Conservation (phyloP, 2,329 filamentous ascomycete species). For the Fonsecaea erecta region DNA sequence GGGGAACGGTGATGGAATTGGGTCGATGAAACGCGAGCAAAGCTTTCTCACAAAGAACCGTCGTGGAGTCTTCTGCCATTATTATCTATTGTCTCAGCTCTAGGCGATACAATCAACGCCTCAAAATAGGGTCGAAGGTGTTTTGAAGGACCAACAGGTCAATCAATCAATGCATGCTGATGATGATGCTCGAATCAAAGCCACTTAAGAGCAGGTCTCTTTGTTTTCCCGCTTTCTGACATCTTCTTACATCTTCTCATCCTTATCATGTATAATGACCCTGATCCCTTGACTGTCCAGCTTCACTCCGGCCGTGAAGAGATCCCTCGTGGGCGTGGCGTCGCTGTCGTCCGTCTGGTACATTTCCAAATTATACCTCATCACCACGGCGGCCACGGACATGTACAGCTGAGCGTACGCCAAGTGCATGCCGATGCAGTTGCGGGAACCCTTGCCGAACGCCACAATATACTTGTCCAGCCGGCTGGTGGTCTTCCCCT, state of each 20-base stretch:
- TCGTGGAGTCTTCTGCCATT: neutral
- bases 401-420: slow-evolving; percentile 41
- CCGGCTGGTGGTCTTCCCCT: slow-evolving; percentile 20
- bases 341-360: slow-evolving; percentile 35
- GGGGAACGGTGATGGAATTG: neutral
- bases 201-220: neutral
- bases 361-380: slow-evolving; percentile 34
- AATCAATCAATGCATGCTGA: too few relatives aligned
- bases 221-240: neutral
- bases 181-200: neutral
- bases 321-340: slow-evolving; percentile 29
- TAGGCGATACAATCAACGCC: neutral
- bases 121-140: neutral
- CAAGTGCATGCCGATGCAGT: slow-evolving; percentile 44
- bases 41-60: neutral
- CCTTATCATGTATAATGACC: slow-evolving; percentile 32
- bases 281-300: slow-evolving; percentile 39
- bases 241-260: slow-evolving; percentile 18
- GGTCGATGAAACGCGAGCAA: neutral
- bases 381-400: slow-evolving; percentile 37
- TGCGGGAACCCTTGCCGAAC: slow-evolving; percentile 45
- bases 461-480: slow-evolving; percentile 45
- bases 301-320: slow-evolving; percentile 36
- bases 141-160: neutral
- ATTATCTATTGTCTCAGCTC: neutral